These are phyloP conservation scores for Hydnomerulius pinastri DNA, from an alignment of 768 basidiomycete genomes.

Conservation along the genomic window DNA sequence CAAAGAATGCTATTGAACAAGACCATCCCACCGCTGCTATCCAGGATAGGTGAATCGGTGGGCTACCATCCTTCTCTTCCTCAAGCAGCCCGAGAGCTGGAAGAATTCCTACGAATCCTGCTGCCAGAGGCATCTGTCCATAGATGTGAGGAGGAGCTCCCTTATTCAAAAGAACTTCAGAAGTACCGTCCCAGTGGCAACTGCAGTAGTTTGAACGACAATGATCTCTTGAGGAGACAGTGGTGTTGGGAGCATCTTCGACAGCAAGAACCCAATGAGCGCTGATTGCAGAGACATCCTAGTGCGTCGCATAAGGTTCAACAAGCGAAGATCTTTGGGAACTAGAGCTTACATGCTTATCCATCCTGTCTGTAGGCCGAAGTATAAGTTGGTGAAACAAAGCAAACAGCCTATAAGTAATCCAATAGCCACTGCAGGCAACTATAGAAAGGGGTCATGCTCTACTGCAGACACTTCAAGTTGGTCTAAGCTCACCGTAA, in stretches of 20 bases:
- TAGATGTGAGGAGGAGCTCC: neutral
- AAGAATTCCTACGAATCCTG: constrained; percentile 89
- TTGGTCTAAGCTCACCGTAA: constrained; percentile 22
- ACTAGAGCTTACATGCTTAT: constrained; percentile 83
- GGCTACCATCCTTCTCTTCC: constrained; percentile 70
- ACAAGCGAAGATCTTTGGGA: neutral
- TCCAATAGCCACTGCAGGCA: constrained; percentile 71
- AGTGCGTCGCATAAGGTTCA: constrained; percentile 4
- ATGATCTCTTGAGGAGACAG: constrained; percentile 92
- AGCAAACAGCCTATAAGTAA: constrained; percentile 83
- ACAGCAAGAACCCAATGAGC: constrained; percentile 86
- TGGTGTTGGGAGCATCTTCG: constrained; percentile 67
- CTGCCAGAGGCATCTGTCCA: constrained; percentile 75
- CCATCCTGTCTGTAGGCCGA: constrained; percentile 89
- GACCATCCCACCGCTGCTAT: constrained; percentile 81
- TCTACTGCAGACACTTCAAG: neutral
- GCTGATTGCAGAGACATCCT: constrained; percentile 98
- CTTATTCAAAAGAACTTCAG: neutral
- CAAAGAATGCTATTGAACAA: constrained; percentile 91
- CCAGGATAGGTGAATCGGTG: constrained; percentile 76
- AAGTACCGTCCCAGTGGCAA: constrained; percentile 77
- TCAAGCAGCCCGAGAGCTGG: constrained; percentile 86
- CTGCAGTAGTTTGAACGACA: constrained; percentile 93
- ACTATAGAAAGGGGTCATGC: constrained; percentile 17
- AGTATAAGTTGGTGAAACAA: constrained; percentile 90